phyloP scores from a whole-genome alignment of 1,284 basidiomycete species.

The Coriolopsis trogii region DNA sequence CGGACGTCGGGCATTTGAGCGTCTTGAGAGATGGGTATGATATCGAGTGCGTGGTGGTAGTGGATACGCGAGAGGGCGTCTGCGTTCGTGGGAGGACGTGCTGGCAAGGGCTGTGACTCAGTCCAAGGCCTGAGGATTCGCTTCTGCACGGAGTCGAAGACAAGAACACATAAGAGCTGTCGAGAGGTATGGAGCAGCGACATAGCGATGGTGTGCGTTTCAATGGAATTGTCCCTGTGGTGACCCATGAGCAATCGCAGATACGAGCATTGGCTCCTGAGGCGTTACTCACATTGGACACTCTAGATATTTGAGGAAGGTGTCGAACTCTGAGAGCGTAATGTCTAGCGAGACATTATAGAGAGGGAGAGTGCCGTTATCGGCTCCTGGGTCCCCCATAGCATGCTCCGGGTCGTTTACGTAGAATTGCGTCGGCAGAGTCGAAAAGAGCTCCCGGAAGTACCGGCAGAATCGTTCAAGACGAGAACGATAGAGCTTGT shows the following conservation, averaged over 20 bases:
- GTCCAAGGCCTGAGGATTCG: background rate
- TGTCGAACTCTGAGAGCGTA: background rate
- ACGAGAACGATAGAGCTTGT: background rate
- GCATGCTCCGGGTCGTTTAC: too few species aligned
- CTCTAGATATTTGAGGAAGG: background rate
- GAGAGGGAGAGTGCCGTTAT: too few species aligned
- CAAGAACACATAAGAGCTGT: background rate
- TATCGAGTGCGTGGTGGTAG: background rate
- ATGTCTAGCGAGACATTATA: too few species aligned
- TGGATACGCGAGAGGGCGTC: background rate
- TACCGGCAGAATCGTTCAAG: background rate
- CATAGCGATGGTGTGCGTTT: background rate
- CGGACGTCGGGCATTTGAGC: conserved; percentile 31
- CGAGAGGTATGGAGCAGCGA: background rate
- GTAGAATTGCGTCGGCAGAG: too few species aligned
- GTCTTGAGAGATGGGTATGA: conserved; percentile 18
- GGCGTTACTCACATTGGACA: background rate
- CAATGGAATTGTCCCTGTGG: background rate
- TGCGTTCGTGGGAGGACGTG: background rate
- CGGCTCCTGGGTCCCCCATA: too few species aligned
- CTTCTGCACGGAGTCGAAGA: background rate
- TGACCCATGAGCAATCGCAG: background rate
- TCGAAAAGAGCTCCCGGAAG: background rate
- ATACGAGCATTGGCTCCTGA: background rate
- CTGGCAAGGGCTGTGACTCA: too few species aligned